A percentile compares a stretch with the other conserved stretches of the same genome.
Conservation (phyloP, 768 basidiomycete genomes). For the Lepiota subincarnata region DNA sequence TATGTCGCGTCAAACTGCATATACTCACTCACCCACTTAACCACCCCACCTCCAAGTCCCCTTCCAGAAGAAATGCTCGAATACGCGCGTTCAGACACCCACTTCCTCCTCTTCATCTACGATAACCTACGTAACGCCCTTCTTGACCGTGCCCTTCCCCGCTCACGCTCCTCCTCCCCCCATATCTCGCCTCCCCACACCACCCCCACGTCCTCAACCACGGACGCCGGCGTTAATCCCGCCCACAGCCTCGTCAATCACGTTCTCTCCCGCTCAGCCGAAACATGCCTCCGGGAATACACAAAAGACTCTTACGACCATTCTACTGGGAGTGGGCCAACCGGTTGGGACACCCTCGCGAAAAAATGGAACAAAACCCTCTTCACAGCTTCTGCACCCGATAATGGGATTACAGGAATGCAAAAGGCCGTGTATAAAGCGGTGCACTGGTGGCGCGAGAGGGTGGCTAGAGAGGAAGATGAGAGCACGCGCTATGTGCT, state of each 20-base stretch:
- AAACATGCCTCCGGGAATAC: constrained; percentile 73
- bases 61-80: constrained; percentile 83
- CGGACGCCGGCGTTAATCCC: constrained; percentile 12
- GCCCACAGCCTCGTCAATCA: constrained; percentile 47
- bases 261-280: constrained; percentile 68
- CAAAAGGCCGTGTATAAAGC: constrained; percentile 63
- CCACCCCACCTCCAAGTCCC: constrained; percentile 42
- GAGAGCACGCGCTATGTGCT: constrained; percentile 79
- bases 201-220: constrained; percentile 13
- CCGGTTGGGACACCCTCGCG: constrained; percentile 76
- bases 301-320: constrained; percentile 67
- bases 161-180: constrained; percentile 32
- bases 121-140: constrained; percentile 87
- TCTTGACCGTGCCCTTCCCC: constrained; percentile 58
- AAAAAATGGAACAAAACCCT: constrained; percentile 75
- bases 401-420: constrained; percentile 32
- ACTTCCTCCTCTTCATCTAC: constrained; percentile 90
- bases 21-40: background rate
- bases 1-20: constrained; percentile 24
- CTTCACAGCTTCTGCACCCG: constrained; percentile 29
- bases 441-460: constrained; percentile 83
- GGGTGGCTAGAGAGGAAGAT: constrained; percentile 74
- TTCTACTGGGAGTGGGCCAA: constrained; percentile 56
- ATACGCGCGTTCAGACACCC: constrained; percentile 95
- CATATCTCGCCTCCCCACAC: constrained; percentile 15